A percentile compares a stretch with the other conserved stretches of the same genome.
These are phyloP conservation scores for Halocafeteria seosinensis DNA, from an alignment of 108 stramenopile species.

Conservation along the genomic window DNA sequence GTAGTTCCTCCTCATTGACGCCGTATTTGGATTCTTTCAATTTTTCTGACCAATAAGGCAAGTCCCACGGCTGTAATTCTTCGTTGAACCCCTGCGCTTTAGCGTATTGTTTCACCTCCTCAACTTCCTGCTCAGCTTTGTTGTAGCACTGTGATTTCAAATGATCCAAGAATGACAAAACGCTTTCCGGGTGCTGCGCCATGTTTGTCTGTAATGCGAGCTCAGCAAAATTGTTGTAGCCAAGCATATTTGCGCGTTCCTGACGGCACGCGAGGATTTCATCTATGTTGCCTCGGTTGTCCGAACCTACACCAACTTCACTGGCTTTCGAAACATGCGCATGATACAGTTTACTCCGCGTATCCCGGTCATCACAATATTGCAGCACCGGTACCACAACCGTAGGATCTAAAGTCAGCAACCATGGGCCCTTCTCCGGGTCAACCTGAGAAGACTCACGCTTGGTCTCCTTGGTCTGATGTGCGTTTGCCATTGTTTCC, in stretches of 20 bases:
- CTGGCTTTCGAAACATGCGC: too few species aligned
- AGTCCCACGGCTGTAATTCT: background rate
- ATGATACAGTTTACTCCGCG: too few species aligned
- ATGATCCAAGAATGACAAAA: background rate
- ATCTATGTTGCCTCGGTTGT: background rate
- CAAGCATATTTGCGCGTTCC: background rate
- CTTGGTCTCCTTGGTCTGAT: too few species aligned
- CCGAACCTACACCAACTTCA: too few species aligned
- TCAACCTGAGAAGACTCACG: too few species aligned
- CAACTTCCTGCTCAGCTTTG: background rate
- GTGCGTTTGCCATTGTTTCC: too few species aligned
- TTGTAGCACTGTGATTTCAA: background rate
- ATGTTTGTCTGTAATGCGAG: background rate
- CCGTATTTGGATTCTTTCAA: constrained; percentile 13
- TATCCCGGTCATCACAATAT: too few species aligned
- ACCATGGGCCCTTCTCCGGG: too few species aligned
- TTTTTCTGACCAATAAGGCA: background rate
- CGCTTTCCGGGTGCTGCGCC: background rate
- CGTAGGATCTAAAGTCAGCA: too few species aligned
- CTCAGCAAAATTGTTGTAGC: background rate
- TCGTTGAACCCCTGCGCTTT: background rate
- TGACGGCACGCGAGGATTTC: background rate
- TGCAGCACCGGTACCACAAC: too few species aligned
- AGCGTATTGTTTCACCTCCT: background rate
- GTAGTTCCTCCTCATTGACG: constrained; percentile 26